Evolutionary conservation across 768 basidiomycete genomes (phyloP).

Genomic region (Boletus bicolor): DNA sequence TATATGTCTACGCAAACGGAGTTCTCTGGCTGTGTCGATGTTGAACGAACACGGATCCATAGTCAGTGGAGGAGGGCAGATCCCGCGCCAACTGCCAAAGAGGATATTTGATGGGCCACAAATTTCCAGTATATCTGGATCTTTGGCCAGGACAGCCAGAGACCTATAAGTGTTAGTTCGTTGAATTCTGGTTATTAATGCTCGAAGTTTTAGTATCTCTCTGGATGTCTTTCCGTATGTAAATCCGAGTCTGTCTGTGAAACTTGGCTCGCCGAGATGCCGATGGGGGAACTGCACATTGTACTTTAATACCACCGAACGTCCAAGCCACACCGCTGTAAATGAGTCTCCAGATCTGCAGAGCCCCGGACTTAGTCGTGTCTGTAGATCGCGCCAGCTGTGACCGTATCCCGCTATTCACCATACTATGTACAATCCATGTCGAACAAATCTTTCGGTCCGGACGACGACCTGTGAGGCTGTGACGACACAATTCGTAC

Average conservation of each 20-base stretch:
- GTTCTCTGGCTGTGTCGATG: conserved; percentile 18
- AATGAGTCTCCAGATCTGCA: no score
- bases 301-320: no score
- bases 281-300: not conserved
- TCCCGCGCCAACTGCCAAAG: not conserved
- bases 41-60: conserved; percentile 20
- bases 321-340: no score
- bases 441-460: no score
- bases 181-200: not conserved
- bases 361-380: no score
- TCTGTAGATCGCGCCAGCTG: no score
- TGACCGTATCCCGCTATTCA: no score
- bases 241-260: not conserved
- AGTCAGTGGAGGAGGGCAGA: not conserved
- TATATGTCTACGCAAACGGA: conserved; percentile 43
- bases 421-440: no score
- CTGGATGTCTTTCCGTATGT: not conserved
- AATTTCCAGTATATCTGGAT: not conserved
- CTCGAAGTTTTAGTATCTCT: not conserved
- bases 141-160: not conserved
- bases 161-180: not conserved
- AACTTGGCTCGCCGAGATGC: not conserved
- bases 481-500: no score
- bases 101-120: not conserved
- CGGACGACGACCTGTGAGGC: no score